Conservation (phyloP, 257 asterid genomes). For the Datura wrightii region DNA sequence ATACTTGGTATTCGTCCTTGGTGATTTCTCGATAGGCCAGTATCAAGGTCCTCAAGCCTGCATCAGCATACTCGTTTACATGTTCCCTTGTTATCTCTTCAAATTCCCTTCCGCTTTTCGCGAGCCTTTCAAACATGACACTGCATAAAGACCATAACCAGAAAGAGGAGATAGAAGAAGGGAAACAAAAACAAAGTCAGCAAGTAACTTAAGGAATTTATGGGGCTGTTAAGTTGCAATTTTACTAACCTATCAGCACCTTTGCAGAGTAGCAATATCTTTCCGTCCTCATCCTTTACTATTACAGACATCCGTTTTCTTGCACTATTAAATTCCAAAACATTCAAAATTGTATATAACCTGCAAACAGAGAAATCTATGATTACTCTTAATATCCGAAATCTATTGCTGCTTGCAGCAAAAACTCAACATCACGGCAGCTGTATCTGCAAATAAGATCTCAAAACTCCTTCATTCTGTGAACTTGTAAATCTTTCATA, state of each 20-base stretch:
- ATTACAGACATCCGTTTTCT: slow-evolving; percentile 94
- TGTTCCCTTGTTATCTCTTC: slow-evolving; percentile 76
- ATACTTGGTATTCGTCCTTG: slow-evolving; percentile 64
- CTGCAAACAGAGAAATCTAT: slow-evolving; percentile 52
- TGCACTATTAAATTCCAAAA: slow-evolving; percentile 79
- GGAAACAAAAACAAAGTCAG: background rate
- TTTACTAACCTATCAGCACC: slow-evolving; percentile 91
- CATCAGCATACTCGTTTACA: slow-evolving; percentile 81
- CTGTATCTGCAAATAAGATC: background rate
- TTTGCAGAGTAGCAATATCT: slow-evolving; percentile 73
- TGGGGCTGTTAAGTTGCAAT: slow-evolving; percentile 24
- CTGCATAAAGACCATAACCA: slow-evolving; percentile 43
- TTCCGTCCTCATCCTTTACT: slow-evolving; percentile 79
- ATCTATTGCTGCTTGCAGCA: background rate
- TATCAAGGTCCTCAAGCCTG: slow-evolving; percentile 89
- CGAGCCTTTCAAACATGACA: slow-evolving; percentile 85
- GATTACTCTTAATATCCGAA: background rate
- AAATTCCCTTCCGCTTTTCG: slow-evolving; percentile 56
- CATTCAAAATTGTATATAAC: slow-evolving; percentile 69
- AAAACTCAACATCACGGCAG: background rate
- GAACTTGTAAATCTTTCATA: background rate
- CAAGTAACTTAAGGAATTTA: background rate
- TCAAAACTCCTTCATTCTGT: background rate
- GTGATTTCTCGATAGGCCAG: slow-evolving; percentile 81
- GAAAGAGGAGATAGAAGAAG: background rate